Percentiles rank a stretch among this genome's conserved stretches.
Evolutionary conservation across 2,329 filamentous ascomycete species (phyloP).

Genomic region (Penicillium sclerotiorum): DNA sequence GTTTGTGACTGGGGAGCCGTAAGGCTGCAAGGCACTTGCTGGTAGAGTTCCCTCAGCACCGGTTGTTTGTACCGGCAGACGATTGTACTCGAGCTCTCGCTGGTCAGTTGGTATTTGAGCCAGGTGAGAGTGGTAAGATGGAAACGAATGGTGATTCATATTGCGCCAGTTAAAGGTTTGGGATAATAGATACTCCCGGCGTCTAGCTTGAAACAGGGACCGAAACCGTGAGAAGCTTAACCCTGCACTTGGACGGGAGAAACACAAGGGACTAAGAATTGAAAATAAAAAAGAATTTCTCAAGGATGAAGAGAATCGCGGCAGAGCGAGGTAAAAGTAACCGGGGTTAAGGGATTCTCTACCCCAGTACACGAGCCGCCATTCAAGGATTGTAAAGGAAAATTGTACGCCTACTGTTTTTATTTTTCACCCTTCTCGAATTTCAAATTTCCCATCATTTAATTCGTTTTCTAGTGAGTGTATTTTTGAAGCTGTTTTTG

Average conservation of each 20-base stretch:
- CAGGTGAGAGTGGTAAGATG: constrained; percentile 20
- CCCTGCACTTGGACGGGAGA: constrained; percentile 11
- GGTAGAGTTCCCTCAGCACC: constrained; percentile 17
- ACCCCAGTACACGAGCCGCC: constrained; percentile 8
- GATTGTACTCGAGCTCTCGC: constrained; percentile 20
- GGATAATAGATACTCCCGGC: background rate
- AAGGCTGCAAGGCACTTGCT: constrained; percentile 14
- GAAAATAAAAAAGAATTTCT: constrained; percentile 8
- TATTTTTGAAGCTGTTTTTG: background rate
- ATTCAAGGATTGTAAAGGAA: constrained; percentile 21
- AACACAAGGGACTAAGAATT: constrained; percentile 9
- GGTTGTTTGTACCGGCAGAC: constrained; percentile 22
- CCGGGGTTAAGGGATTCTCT: constrained; percentile 8
- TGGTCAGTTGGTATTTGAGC: constrained; percentile 28
- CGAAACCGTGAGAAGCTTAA: constrained; percentile 11
- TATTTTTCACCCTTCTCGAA: background rate
- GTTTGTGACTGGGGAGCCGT: constrained; percentile 15
- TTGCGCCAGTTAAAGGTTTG: background rate
- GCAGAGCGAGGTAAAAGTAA: constrained; percentile 21
- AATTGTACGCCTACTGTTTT: constrained; percentile 16
- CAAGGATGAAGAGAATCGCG: constrained; percentile 9
- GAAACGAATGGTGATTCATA: constrained; percentile 30
- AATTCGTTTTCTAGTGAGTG: background rate
- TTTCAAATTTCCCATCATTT: too few relatives aligned
- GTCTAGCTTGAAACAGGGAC: background rate